phyloP scores from a whole-genome alignment of 2,329 filamentous ascomycete species.

The Arthrobotrys entomopaga region DNA sequence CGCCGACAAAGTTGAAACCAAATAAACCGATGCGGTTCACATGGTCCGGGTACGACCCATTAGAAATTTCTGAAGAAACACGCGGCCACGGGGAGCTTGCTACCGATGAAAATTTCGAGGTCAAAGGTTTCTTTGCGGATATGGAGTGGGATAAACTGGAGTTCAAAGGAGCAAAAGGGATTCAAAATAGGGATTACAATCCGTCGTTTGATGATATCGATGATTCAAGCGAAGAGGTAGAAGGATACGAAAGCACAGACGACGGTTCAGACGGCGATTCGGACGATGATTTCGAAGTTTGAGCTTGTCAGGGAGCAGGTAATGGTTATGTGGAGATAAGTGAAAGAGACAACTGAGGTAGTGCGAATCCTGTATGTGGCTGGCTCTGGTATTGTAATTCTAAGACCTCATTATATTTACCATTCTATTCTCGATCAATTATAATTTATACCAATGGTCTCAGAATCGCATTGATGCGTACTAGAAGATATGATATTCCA shows the following conservation, averaged over 20 bases:
- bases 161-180: not conserved
- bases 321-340: too few relatives aligned
- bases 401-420: too few relatives aligned
- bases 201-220: not conserved
- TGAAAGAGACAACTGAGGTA: too few relatives aligned
- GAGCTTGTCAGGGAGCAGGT: too few relatives aligned
- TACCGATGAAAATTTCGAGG: not conserved
- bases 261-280: not conserved
- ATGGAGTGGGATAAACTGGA: not conserved
- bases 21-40: not conserved
- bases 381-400: too few relatives aligned
- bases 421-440: too few relatives aligned
- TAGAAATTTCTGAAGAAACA: not conserved
- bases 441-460: too few relatives aligned
- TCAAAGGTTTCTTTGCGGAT: not conserved
- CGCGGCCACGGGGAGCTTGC: not conserved
- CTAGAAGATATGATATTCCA: too few relatives aligned
- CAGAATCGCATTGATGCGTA: too few relatives aligned
- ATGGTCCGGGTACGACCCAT: not conserved
- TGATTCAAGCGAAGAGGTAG: not conserved
- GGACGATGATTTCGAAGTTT: not conserved
- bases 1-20: not conserved
- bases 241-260: not conserved
- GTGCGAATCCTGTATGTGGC: too few relatives aligned
- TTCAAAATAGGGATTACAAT: constrained; percentile 50